A percentile compares a stretch with the other conserved stretches of the same genome.
Evolutionary conservation across 1,139 yeast genomes (phyloP).

Genomic region (Petasospora rhodanensis): DNA sequence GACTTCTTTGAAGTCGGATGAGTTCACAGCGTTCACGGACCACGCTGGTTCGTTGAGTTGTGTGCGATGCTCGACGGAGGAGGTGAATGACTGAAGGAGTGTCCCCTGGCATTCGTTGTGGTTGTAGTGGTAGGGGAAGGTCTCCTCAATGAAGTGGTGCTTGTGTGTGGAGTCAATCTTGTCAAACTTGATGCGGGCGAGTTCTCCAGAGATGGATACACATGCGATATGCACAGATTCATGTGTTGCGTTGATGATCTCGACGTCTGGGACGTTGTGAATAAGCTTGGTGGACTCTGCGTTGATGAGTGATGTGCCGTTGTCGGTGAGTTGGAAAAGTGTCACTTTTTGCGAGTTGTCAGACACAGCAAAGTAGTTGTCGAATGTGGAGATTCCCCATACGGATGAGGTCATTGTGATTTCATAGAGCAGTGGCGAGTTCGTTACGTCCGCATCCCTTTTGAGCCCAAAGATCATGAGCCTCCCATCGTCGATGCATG

Average conservation of each 20-base stretch:
- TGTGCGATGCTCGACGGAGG: constrained; percentile 26
- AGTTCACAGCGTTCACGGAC: constrained; percentile 43
- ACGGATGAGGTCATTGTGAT: constrained; percentile 43
- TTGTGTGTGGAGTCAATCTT: constrained; percentile 22
- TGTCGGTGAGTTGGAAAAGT: constrained; percentile 33
- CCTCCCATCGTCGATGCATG: constrained; percentile 56
- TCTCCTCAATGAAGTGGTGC: background rate
- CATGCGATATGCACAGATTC: constrained; percentile 30
- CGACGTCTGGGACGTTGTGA: constrained; percentile 59
- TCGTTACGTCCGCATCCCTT: background rate
- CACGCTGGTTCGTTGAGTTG: constrained; percentile 50
- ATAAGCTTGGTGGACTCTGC: constrained; percentile 37
- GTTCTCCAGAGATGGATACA: constrained; percentile 47
- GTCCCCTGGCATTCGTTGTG: background rate
- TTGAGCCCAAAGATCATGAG: constrained; percentile 40
- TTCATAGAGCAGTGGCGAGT: constrained; percentile 20
- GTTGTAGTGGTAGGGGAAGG: background rate
- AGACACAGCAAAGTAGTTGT: constrained; percentile 44
- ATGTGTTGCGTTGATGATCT: constrained; percentile 32
- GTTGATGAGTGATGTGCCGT: constrained; percentile 3
- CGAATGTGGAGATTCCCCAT: constrained; percentile 60
- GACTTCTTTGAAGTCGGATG: constrained; percentile 45
- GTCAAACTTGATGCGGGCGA: constrained; percentile 36
- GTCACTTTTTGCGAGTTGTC: constrained; percentile 53
- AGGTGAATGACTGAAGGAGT: background rate